Conservation (phyloP, 345 rosid species). For the Stellera chamaejasme region DNA sequence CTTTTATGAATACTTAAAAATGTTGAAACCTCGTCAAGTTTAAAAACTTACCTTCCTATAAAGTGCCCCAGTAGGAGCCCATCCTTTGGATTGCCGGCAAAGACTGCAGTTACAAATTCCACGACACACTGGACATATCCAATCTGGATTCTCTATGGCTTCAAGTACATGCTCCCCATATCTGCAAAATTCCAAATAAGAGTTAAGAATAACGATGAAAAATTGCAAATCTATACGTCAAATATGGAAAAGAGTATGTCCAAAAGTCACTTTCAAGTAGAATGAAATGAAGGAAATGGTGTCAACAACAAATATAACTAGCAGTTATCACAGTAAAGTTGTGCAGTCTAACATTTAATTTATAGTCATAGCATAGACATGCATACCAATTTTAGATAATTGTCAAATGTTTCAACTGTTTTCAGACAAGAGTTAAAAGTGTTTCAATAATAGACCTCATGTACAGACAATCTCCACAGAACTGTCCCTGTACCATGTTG, state of each 20-base stretch:
- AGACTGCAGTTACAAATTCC: constrained; percentile 31
- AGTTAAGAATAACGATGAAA: not conserved
- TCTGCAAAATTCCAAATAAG: constrained; percentile 11
- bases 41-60: constrained; percentile 21
- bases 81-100: constrained; percentile 26
- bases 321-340: no score
- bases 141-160: constrained; percentile 21
- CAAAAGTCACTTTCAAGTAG: constrained; percentile 2
- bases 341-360: no score
- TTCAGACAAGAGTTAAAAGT: not conserved
- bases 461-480: constrained; percentile 34
- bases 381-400: no score
- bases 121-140: constrained; percentile 38
- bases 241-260: constrained; percentile 3
- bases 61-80: constrained; percentile 23
- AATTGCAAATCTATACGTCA: not conserved
- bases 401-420: no score
- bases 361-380: not conserved
- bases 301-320: no score
- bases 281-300: not conserved
- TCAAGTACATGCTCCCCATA: constrained; percentile 34
- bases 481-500: constrained; percentile 23
- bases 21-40: not conserved
- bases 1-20: no score
- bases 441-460: constrained; percentile 15